Percentiles rank a stretch among this genome's conserved stretches.
Conservation (phyloP, 2,329 filamentous ascomycete genomes). For the Trichoderma aggressivum region DNA sequence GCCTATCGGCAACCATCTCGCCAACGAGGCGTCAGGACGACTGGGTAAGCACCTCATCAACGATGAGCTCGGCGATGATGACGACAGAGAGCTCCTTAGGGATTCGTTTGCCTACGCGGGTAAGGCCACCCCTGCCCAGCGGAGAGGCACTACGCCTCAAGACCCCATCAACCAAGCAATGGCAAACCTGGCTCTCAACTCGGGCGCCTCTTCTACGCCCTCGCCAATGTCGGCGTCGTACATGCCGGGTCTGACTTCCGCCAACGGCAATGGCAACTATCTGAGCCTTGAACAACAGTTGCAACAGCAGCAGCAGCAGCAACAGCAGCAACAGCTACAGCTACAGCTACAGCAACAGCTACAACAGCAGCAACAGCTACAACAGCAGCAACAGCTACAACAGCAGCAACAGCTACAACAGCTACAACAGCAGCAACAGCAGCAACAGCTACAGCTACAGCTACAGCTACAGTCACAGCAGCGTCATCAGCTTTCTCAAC, state of each 20-base stretch:
- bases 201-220: slow-evolving; percentile 48
- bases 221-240: slow-evolving; percentile 52
- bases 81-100: slow-evolving; percentile 66
- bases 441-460: not conserved
- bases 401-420: slow-evolving; percentile 15
- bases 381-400: not conserved
- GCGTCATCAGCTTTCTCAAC: not conserved
- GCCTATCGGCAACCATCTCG: slow-evolving; percentile 66
- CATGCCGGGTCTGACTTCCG: slow-evolving; percentile 54
- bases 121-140: slow-evolving; percentile 44
- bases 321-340: not conserved
- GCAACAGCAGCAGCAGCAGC: slow-evolving; percentile 19
- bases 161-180: slow-evolving; percentile 65
- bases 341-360: not conserved
- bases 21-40: slow-evolving; percentile 52
- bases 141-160: slow-evolving; percentile 69
- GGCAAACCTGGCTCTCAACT: slow-evolving; percentile 67
- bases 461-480: not conserved
- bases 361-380: not conserved
- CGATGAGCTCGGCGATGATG: slow-evolving; percentile 59
- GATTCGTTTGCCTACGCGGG: slow-evolving; percentile 72
- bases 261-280: slow-evolving; percentile 31
- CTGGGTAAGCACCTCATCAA: slow-evolving; percentile 71
- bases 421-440: slow-evolving; percentile 19
- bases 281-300: slow-evolving; percentile 11